These are phyloP conservation scores for Aspergillus proliferans DNA, from an alignment of 2,329 filamentous ascomycete genomes.

Conservation along the genomic window DNA sequence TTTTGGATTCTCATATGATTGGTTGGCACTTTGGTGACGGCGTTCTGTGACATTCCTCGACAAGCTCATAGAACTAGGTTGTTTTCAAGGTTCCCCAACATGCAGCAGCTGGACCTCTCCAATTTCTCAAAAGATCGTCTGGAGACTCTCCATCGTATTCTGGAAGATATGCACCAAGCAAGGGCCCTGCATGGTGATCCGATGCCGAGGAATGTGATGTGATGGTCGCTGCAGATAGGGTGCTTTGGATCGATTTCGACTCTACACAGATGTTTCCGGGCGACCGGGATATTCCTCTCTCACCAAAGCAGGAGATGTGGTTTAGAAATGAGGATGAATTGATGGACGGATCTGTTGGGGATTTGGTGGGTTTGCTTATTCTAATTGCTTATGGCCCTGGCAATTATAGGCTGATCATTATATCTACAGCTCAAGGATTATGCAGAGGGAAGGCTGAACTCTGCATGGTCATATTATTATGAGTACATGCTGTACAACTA, in stretches of 20 bases:
- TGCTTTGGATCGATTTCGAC: slow-evolving; percentile 14
- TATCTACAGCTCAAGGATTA: not conserved
- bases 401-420: not conserved
- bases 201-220: slow-evolving; percentile 12
- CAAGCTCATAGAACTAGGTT: slow-evolving; percentile 5
- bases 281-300: not conserved
- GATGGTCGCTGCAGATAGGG: slow-evolving; percentile 5
- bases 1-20: no score
- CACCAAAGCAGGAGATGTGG: slow-evolving; percentile 1
- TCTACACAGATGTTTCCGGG: slow-evolving; percentile 8
- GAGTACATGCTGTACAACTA: not conserved
- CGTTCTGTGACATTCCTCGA: slow-evolving; percentile 4
- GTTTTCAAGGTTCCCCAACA: slow-evolving; percentile 8
- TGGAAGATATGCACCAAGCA: slow-evolving; percentile 7
- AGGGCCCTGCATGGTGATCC: slow-evolving; percentile 10
- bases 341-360: slow-evolving; percentile 8
- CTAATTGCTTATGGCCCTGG: not conserved
- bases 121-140: slow-evolving; percentile 6
- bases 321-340: slow-evolving; percentile 7
- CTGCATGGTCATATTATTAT: slow-evolving; percentile 3
- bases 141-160: slow-evolving; percentile 4
- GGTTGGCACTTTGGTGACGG: no score
- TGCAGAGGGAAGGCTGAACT: slow-evolving; percentile 1
- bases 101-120: slow-evolving; percentile 6
- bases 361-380: slow-evolving; percentile 5